These are phyloP conservation scores for Xylaria curta DNA, from an alignment of 495 filamentous ascomycete species.

Conservation along the genomic window DNA sequence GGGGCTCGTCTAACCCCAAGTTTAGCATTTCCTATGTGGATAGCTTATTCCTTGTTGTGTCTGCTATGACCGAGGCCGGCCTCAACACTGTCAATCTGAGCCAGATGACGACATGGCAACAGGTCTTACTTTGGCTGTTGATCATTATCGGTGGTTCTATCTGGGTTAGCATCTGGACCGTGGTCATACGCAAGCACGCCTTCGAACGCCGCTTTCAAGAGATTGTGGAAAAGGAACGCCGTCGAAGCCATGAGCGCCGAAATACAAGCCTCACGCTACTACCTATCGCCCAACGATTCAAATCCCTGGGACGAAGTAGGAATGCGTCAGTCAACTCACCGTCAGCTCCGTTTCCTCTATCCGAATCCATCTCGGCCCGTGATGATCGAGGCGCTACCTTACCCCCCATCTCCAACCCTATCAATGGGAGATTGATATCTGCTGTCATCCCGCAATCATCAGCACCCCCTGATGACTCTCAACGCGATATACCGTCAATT, in stretches of 20 bases:
- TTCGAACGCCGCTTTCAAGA: conserved; percentile 72
- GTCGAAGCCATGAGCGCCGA: conserved; percentile 36
- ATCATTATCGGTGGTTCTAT: conserved; percentile 76
- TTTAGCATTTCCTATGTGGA: conserved; percentile 74
- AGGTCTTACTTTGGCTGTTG: conserved; percentile 73
- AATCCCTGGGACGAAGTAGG: conserved; percentile 31
- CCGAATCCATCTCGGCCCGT: neutral
- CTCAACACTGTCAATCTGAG: conserved; percentile 72
- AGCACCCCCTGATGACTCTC: neutral
- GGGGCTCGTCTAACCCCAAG: conserved; percentile 64
- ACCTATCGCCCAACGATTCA: conserved; percentile 36
- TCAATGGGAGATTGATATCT: conserved; percentile 30
- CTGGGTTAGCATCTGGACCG: conserved; percentile 67
- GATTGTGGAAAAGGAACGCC: conserved; percentile 59
- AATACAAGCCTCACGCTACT: conserved; percentile 35
- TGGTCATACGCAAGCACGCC: conserved; percentile 69
- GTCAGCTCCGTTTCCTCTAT: conserved; percentile 10
- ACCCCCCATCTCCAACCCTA: conserved; percentile 37
- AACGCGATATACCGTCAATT: neutral
- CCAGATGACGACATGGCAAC: conserved; percentile 79
- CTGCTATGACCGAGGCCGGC: conserved; percentile 81
- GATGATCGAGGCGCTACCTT: neutral
- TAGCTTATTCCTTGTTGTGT: conserved; percentile 75
- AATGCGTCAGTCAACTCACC: conserved; percentile 17
- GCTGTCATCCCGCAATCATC: conserved; percentile 24